Evolutionary conservation across 2,329 filamentous ascomycete species (phyloP), one percentile per base, ranked within the genome.

Genomic region (Aphanoascus verrucosus): DNA sequence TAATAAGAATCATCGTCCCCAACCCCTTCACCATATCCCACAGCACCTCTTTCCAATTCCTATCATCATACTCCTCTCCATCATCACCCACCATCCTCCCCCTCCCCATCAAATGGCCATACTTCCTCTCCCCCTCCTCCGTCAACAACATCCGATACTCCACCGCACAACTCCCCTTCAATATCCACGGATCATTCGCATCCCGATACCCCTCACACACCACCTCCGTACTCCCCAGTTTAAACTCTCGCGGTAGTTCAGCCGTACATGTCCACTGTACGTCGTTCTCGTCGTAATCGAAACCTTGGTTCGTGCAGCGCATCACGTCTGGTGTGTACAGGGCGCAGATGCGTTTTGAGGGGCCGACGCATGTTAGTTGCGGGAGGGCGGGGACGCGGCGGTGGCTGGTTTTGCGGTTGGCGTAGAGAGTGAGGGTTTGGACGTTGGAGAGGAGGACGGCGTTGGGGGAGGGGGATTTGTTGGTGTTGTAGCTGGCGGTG

Each of bases 191-290:
- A 67, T 97, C 93, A 45, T 91, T 81, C 0, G 84, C 71, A 12
- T 74, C 76, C 55, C 79, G 74, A 71, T 95, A 97, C 9, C 93
- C 91, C 65, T 98, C 91, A 69, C 93, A 98, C 9, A 89, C 75
- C 53, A 97, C 91, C 57, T 97, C 90, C 9, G 91, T 96, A 57
- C 80, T 78, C 54, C 88, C 90, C 28, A 97, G 80, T 69, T 84
- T 84, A 69, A 84, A 82, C 59, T 84, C 81, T 9, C 74, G 67
- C 0, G 81, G 81, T 1, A 84, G 67, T 2, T 74, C 73, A 4
- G 81, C 79, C n/a, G 81, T 81, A 71, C 91, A 98, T 28, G 86
- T 87, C 91, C 91, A 98, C 71, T 95, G 84, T 37, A 96, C 78
- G 65, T 95, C 86, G 69, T 93, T 83, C 42, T 74, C 67, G 58